Evolutionary conservation across 768 basidiomycete genomes (phyloP), one percentile per base, ranked within the genome.

Genomic region (Lanmaoa rubissima): DNA sequence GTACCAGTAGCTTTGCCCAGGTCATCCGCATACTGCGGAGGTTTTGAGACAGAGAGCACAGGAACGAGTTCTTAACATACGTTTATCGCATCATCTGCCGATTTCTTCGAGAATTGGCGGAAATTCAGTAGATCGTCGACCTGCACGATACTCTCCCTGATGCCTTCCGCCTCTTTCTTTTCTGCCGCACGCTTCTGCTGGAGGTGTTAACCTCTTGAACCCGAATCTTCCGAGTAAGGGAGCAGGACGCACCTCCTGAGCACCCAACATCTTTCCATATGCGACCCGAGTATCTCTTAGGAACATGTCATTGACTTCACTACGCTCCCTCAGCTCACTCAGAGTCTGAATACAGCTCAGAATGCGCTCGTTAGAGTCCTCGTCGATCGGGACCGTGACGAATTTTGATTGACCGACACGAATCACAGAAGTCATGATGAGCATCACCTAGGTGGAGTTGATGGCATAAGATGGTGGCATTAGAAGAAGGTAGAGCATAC

Each of bases 361-460:
- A 73, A 99, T 93, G 26, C 97, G 87, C 73, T 99, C 97, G 62
- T 85, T 89, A 6, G 94, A 95, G 71, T 99, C 97, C 70, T 99
- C 97, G 76, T 99, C 97, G 61, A 99, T 99, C n/a, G 92, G 90
- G 2, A 87, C 88, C 0, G 91, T 85, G 43, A 89, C 90, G 63
- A 96, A 95, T 69, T 95, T 96, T 52, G 94, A 95, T 75, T 98
- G 96, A 38, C 97, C 97, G 53, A 98, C 92, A 47, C 97, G 93
- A 68, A 98, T 91, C 69, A 94, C 80, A 10, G 94, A 97, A 1
- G 94, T 88, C 97, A 99, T 98, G 70, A 98, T 93, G 52, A 99
- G 81, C 92, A 99, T 98, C 6, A 92, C 86, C 89, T 92, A 64
- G 16, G 58, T 11, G 19, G 34, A 41, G 52, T 51, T 5, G 42